phyloP scores from a whole-genome alignment of 495 filamentous ascomycete genomes.

The Hypoxylon intermedium region DNA sequence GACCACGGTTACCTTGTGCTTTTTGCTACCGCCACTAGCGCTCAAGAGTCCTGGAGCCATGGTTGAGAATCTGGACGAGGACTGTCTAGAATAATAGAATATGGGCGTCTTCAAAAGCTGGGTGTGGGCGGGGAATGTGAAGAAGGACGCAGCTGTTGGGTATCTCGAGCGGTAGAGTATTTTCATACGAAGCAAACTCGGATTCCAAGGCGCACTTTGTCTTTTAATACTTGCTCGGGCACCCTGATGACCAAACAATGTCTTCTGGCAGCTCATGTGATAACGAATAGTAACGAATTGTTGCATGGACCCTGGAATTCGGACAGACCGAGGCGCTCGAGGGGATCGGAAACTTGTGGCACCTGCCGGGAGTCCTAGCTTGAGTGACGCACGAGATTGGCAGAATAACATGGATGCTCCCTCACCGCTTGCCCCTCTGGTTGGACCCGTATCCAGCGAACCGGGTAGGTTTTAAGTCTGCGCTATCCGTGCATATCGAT shows the following conservation, averaged over 20 bases:
- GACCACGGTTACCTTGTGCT: conserved; percentile 93
- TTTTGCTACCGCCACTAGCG: conserved; percentile 54
- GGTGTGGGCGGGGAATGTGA: conserved; percentile 19
- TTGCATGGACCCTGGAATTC: conserved; percentile 11
- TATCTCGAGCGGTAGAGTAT: conserved; percentile 28
- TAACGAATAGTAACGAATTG: conserved; percentile 11
- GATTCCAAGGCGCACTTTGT: conserved; percentile 1
- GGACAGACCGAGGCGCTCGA: conserved; percentile 31
- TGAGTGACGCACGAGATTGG: conserved; percentile 31
- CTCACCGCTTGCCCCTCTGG: conserved; percentile 27
- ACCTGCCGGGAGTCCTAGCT: conserved; percentile 11
- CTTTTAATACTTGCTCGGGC: conserved; percentile 8
- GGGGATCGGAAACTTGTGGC: conserved; percentile 22
- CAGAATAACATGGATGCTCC: conserved; percentile 9
- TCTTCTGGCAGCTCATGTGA: conserved; percentile 30
- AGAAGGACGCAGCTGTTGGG: conserved; percentile 19
- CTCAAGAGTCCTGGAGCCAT: conserved; percentile 38
- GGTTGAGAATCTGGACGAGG: conserved; percentile 10
- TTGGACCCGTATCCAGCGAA: conserved; percentile 14
- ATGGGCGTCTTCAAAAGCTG: conserved; percentile 12
- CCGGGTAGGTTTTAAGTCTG: conserved; percentile 19
- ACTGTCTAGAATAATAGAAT: conserved; percentile 8
- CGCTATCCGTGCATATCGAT: no score
- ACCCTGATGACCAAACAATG: not conserved
- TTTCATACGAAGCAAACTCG: conserved; percentile 21